Evolutionary conservation across 202 grass and related monocot species (phyloP).

Genomic region (Panicum hallii): DNA sequence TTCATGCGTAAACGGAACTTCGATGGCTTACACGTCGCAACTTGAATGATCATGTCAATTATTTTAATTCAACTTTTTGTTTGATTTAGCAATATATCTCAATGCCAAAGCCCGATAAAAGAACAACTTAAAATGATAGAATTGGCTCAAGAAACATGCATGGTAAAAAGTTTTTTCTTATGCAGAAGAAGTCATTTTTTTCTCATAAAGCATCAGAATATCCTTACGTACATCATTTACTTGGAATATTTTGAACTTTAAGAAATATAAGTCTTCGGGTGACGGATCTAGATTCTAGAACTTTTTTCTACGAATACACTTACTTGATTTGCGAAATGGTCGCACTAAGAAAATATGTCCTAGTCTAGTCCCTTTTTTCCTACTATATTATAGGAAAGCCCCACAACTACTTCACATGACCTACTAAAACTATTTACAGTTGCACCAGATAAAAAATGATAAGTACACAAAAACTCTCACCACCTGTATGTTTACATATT

Average conservation of each 20-base stretch:
- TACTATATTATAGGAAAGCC: background rate
- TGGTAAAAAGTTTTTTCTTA: background rate
- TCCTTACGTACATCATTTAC: conserved; percentile 8
- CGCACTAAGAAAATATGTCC: background rate
- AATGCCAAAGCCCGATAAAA: background rate
- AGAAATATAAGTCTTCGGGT: background rate
- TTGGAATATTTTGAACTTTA: background rate
- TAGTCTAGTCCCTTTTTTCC: too few species aligned
- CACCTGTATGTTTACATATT: background rate
- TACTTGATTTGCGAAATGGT: background rate
- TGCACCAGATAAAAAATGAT: too few species aligned
- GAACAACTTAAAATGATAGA: background rate
- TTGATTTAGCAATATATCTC: background rate
- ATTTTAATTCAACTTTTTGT: background rate
- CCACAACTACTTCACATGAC: too few species aligned
- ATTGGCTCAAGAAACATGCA: background rate
- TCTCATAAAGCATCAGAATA: background rate
- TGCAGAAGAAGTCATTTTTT: background rate
- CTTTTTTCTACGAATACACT: background rate
- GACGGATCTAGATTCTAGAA: background rate
- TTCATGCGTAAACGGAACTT: background rate
- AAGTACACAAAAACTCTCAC: background rate
- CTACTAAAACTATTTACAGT: background rate
- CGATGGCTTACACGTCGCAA: background rate
- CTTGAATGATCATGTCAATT: background rate